Conservation (phyloP, 352 stramenopile genomes). For the Phytopythium delawarense region DNA sequence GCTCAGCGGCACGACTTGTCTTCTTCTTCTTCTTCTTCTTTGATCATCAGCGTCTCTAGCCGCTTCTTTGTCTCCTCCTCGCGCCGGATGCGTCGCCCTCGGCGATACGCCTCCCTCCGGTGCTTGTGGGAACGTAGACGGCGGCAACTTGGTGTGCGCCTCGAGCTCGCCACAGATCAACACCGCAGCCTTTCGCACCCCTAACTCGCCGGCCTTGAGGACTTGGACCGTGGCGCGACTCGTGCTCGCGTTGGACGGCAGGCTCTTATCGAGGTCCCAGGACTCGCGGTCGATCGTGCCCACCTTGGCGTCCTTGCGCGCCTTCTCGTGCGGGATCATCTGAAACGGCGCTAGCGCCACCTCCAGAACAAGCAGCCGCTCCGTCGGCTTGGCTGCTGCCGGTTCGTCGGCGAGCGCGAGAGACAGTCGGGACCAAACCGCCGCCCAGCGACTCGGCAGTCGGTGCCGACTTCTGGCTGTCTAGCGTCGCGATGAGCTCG, state of each 20-base stretch:
- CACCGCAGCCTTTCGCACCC: constrained; percentile 65
- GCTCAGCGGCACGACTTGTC: too few species aligned
- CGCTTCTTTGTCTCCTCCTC: too few species aligned
- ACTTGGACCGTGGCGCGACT: constrained; percentile 77
- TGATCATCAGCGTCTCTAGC: too few species aligned
- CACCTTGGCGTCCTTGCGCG: constrained; percentile 72
- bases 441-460: neutral
- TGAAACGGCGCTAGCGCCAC: constrained; percentile 77
- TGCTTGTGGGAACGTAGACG: too few species aligned
- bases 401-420: neutral
- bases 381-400: neutral
- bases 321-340: constrained; percentile 77
- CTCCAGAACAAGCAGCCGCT: constrained; percentile 24
- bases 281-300: constrained; percentile 73
- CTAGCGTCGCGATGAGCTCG: constrained; percentile 43
- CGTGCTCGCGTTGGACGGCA: constrained; percentile 68
- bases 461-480: constrained; percentile 36
- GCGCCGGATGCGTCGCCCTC: too few species aligned
- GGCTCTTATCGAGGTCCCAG: too few species aligned
- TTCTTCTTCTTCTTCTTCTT: too few species aligned
- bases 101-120: constrained; percentile 1
- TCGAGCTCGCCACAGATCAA: constrained; percentile 42
- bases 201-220: constrained; percentile 69
- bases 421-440: too few species aligned
- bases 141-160: constrained; percentile 59